Evolutionary conservation across 495 filamentous ascomycete species (phyloP).

Genomic region (Lasiosphaeria miniovina): DNA sequence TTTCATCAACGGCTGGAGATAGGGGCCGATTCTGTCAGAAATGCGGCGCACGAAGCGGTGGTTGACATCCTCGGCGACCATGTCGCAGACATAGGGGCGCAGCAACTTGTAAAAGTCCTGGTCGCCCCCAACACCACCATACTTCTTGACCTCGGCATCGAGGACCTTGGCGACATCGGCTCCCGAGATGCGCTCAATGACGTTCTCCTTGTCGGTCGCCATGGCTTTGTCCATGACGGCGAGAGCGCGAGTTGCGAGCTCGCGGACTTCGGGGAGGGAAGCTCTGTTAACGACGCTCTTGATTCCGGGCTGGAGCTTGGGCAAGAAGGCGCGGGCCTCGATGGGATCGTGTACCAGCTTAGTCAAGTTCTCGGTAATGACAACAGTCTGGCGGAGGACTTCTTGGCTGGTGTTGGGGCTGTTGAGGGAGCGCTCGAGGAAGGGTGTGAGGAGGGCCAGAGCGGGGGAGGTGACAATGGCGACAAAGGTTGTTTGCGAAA

Average conservation of each 20-base stretch:
- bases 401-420: conserved; percentile 88
- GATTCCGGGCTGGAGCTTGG: conserved; percentile 91
- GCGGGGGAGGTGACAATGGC: conserved; percentile 97
- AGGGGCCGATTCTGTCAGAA: conserved; percentile 60
- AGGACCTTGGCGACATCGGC: conserved; percentile 76
- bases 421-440: conserved; percentile 89
- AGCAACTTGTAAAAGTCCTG: conserved; percentile 64
- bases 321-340: conserved; percentile 92
- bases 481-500: conserved; percentile 98
- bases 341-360: conserved; percentile 98
- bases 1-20: conserved; percentile 68
- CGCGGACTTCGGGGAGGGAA: conserved; percentile 90
- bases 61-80: conserved; percentile 89
- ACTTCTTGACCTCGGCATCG: conserved; percentile 68
- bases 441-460: conserved; percentile 91
- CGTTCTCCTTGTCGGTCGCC: conserved; percentile 61
- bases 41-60: conserved; percentile 75
- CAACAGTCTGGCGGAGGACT: conserved; percentile 89
- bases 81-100: conserved; percentile 73
- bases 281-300: conserved; percentile 83
- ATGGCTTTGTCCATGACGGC: conserved; percentile 93
- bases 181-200: conserved; percentile 63
- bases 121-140: conserved; percentile 59
- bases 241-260: conserved; percentile 78
- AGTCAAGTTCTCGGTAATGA: conserved; percentile 98